These are phyloP conservation scores for Rutstroemia sp. DNA, from an alignment of 2,329 filamentous ascomycete genomes.

Conservation along the genomic window DNA sequence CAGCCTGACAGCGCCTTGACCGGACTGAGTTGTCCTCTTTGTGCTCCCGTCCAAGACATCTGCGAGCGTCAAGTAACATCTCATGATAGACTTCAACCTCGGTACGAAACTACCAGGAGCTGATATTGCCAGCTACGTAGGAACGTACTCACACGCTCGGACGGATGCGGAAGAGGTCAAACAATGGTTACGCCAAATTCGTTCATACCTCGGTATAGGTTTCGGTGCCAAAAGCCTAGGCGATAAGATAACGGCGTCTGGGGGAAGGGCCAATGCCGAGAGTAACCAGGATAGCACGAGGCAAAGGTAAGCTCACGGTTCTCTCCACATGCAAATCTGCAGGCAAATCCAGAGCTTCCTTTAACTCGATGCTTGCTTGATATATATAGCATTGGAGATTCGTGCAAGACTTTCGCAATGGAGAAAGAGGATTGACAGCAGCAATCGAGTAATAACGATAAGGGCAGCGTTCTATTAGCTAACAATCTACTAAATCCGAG, in stretches of 20 bases:
- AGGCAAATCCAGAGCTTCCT: not conserved
- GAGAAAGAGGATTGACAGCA: too few relatives aligned
- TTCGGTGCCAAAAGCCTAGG: not conserved
- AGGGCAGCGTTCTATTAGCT: too few relatives aligned
- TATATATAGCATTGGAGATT: too few relatives aligned
- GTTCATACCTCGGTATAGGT: conserved; percentile 3
- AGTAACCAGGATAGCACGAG: not conserved
- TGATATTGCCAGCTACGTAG: not conserved
- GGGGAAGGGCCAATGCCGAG: not conserved
- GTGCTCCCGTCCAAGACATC: too few relatives aligned
- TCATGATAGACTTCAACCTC: too few relatives aligned
- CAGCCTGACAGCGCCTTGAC: too few relatives aligned
- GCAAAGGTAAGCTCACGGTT: too few relatives aligned
- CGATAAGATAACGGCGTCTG: conserved; percentile 5
- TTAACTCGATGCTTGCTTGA: not conserved
- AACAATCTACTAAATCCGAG: too few relatives aligned
- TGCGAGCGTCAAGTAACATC: too few relatives aligned
- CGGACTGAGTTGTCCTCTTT: too few relatives aligned
- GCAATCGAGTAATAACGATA: too few relatives aligned
- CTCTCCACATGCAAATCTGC: not conserved
- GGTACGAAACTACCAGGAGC: not conserved
- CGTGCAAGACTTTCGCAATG: too few relatives aligned
- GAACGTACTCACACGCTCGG: not conserved
- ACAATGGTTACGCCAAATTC: not conserved
- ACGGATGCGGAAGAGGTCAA: not conserved